Evolutionary conservation across 495 filamentous ascomycete species (phyloP), one percentile per base, ranked within the genome.

Genomic region (Lasiosphaeria miniovina): DNA sequence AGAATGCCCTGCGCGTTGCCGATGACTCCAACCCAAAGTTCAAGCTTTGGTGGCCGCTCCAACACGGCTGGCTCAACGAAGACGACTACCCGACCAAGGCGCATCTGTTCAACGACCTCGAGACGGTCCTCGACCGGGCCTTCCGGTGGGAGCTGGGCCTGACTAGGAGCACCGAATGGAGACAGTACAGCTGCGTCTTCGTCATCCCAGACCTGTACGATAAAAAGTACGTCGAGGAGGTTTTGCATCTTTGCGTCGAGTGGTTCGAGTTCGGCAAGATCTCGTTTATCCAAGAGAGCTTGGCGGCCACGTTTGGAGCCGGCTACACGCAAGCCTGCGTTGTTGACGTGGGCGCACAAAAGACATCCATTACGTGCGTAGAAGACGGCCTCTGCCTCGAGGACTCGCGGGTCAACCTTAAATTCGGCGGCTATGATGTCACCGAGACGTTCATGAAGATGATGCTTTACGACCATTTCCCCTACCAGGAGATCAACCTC

Each of bases 121-220:
- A 93, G 53, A 80, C 85, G 6, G 89, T 98, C 31, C 75, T 98
- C 10, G 91, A 96, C 67, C 86, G 92, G 59, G 88, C 91, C 4
- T 88, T 98, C 63, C 88, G 88, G 58, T 84, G 78, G 31, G 90
- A 98, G 66, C 77, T 98, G 38, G 89, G 87, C 4, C 71, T 98
- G 45, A 86, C 80, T 36, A 86, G 84, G 56, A 90, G 85, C 65
- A 87, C 86, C 54, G 86, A 93, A n/a, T 92, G 90, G 86, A 80
- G 82, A 43, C 88, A 93, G 68, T 97, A 97, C 71, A 90, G 89
- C 52, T 96, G 92, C 65, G 93, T 96, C 4, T 90, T 98, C 61
- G 86, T 98, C 48, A 91, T 98, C 14, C 95, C 94, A 3, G 94
- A 98, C 68, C 82, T 98, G 1, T 98, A 97, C 73, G 94, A 98